phyloP scores from a whole-genome alignment of 495 filamentous ascomycete species.

The Aspergillus sclerotiicarbonarius region DNA sequence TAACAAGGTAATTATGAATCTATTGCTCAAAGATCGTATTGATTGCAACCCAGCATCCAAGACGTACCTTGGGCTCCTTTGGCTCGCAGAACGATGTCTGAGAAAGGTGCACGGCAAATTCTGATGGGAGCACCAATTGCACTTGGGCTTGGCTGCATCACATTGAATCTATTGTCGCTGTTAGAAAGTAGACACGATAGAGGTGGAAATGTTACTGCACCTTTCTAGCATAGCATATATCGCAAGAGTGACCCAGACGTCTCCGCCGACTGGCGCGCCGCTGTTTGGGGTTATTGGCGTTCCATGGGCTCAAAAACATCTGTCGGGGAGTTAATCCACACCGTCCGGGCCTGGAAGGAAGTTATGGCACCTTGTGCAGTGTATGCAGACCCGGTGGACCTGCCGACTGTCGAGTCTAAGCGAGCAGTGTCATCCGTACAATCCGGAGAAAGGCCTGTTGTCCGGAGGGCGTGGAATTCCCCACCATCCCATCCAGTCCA shows the following conservation, averaged over 20 bases:
- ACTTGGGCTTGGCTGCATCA: background rate
- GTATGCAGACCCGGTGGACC: background rate
- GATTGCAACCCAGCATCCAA: background rate
- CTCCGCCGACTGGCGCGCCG: background rate
- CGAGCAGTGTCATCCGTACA: background rate
- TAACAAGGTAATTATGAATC: too few species aligned
- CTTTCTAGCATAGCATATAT: background rate
- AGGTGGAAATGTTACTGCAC: background rate
- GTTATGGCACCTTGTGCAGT: background rate
- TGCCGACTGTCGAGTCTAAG: background rate
- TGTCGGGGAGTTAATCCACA: background rate
- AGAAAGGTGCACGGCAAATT: constrained; percentile 2
- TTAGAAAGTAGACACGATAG: background rate
- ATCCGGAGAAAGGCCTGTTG: background rate
- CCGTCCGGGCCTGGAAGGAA: background rate
- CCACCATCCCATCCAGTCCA: too few species aligned
- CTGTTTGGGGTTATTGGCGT: background rate
- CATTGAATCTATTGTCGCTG: background rate
- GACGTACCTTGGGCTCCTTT: background rate
- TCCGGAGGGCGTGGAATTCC: background rate
- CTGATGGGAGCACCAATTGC: constrained; percentile 9
- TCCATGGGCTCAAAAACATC: background rate
- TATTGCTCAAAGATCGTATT: too few species aligned
- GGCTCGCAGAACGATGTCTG: background rate
- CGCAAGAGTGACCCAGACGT: background rate